phyloP scores from a whole-genome alignment of 2,329 filamentous ascomycete genomes.

The Paraphaeosphaeria sporulosa region DNA sequence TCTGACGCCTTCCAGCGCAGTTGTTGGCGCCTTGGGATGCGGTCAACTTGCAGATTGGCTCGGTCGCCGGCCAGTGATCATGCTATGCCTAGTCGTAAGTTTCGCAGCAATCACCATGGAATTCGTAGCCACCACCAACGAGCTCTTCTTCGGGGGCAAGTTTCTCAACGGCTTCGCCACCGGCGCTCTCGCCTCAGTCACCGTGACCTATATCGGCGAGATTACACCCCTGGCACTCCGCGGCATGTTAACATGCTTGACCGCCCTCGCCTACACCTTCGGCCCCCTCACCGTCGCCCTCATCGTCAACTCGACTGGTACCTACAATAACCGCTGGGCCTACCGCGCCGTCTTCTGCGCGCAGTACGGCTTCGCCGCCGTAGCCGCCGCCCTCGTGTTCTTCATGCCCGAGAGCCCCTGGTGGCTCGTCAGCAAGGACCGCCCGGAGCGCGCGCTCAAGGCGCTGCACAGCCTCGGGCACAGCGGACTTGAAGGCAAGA shows the following conservation, averaged over 20 bases:
- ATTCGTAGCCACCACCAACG: constrained; percentile 52
- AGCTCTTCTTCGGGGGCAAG: constrained; percentile 54
- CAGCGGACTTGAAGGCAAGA: constrained; percentile 21
- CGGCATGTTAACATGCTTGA: constrained; percentile 48
- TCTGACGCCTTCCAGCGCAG: constrained; percentile 16
- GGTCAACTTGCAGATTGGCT: constrained; percentile 49
- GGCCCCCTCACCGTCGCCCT: constrained; percentile 49
- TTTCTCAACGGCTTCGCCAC: constrained; percentile 54
- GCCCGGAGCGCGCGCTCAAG: constrained; percentile 62
- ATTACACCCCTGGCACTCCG: constrained; percentile 51
- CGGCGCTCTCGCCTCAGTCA: constrained; percentile 50
- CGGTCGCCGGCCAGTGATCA: constrained; percentile 44
- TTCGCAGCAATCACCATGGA: constrained; percentile 52
- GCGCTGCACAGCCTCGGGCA: constrained; percentile 32
- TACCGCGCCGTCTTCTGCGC: constrained; percentile 53
- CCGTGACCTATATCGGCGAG: constrained; percentile 47
- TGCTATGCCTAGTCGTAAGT: constrained; percentile 47
- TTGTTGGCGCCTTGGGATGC: constrained; percentile 45
- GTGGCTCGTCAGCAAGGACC: constrained; percentile 73
- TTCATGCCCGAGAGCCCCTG: constrained; percentile 60
- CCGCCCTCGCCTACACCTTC: constrained; percentile 52
- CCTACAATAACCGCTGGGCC: constrained; percentile 51
- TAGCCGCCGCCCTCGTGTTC: constrained; percentile 34
- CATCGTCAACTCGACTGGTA: constrained; percentile 42
- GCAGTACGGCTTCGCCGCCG: constrained; percentile 52